Base-by-base conservation (phyloP, 2,329 filamentous ascomycete species). In the Cladosporium phlei region DNA sequence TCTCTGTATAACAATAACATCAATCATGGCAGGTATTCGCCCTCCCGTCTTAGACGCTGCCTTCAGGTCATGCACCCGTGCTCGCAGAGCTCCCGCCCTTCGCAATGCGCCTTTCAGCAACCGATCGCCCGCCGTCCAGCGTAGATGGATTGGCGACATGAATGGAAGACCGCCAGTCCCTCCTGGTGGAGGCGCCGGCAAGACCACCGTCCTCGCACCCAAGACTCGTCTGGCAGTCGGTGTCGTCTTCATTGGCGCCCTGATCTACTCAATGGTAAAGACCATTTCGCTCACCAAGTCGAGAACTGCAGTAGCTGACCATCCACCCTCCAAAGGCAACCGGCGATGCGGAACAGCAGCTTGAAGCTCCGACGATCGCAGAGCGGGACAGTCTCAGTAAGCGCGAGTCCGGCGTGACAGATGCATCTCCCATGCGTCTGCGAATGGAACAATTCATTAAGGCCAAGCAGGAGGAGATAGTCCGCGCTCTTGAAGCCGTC, bases 401-500 rank as follows among this genome's bases (percentile, higher is more conserved):
- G 69, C 83, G 85, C 52, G 86, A 93, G 66, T 78, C 80, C 47
- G 80, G 82, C 53, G 77, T 97, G 39, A 84, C 76, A 38, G 77
- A 83, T 48, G 75, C 82, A 58, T 96, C 91, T 11, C 90, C 93
- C 2, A 97, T 98, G 91, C 89, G 93, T 46, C 77, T 98, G 48
- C 88, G 91, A 53, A 97, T 98, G 93, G 93, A 98, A 70, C 82
- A 87, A 60, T 86, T 97, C 65, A 94, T 97, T 68, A 93, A 93
- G 67, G 80, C 89, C 58, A 88, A 97, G 60, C 93, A 98, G 64
- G 79, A 87, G 59, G 79, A 85, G 52, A 98, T 98, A 49, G 85
- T 97, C 21, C 74, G 79, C 47, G 88, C 85, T 48, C 78, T 98
- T 17, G 85, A 94, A 65, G 78, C 82, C 58, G 75, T 97, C 33